phyloP scores from a whole-genome alignment of 2,329 filamentous ascomycete genomes.

The Colletotrichum limetticola region DNA sequence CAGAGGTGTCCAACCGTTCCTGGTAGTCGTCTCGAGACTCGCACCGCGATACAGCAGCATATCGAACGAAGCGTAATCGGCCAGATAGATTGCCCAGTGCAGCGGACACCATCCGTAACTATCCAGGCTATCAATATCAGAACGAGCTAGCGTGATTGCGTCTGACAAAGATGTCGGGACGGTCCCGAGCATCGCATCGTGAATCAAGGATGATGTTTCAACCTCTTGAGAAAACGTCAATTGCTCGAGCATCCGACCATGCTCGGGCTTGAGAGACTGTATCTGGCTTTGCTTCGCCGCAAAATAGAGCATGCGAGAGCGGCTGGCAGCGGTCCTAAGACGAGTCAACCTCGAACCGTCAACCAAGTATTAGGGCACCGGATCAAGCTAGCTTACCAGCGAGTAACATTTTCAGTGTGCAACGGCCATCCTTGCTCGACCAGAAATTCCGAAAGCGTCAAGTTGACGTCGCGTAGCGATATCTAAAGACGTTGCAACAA shows the following conservation, averaged over 20 bases:
- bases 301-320: conserved; percentile 7
- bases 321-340: neutral
- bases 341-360: neutral
- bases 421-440: conserved; percentile 10
- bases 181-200: conserved; percentile 1
- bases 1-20: conserved; percentile 8
- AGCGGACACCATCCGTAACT: conserved; percentile 10
- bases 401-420: neutral
- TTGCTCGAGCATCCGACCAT: conserved; percentile 3
- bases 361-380: no score
- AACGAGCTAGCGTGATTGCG: conserved; percentile 3
- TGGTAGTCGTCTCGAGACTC: neutral
- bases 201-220: conserved; percentile 6
- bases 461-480: neutral
- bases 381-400: neutral
- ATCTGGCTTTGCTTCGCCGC: conserved; percentile 1
- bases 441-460: neutral
- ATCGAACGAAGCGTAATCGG: neutral
- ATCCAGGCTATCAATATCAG: conserved; percentile 8
- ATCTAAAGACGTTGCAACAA: neutral
- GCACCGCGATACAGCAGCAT: neutral
- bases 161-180: neutral
- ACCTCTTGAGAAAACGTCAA: neutral
- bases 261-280: conserved; percentile 5
- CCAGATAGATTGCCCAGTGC: conserved; percentile 11